Evolutionary conservation across 345 rosid species (phyloP), one percentile per base, ranked within the genome.

Genomic region (Sisymbrium altissimum): DNA sequence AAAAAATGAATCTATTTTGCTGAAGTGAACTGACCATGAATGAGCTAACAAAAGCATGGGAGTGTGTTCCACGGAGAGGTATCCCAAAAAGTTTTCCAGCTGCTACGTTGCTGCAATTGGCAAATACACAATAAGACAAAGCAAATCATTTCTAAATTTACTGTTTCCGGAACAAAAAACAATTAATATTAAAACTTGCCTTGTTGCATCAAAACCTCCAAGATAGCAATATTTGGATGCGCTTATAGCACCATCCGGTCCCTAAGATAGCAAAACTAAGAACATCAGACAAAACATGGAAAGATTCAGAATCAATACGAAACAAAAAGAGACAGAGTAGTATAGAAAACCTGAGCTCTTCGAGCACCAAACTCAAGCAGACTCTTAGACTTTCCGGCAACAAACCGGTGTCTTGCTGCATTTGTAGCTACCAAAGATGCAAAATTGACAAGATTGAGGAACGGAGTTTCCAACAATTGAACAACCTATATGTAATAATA

Each of bases 41-140:
- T 55, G 99, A 96, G 83, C 98, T 96, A 78, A 96, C 95, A 86
- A 87, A 96, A 55, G 99, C 99, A 86, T 96, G 99, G 19, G 99
- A 92, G 77, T 96, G 99, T 21, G 98, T 95, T 70, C 97, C 97
- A 65, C 92, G 89, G 27, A 95, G 92, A 49, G 99, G 99, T 73
- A 96, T 96, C 56, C 97, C 98, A 73, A 88, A 96, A 43, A 96
- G 76, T 64, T 63, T 85, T 68, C 95, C 99, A 9, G 99, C 99
- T 33, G 98, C 95, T 73, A 58, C 63, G 5, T 58, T 58, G 44
- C 63, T 56, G 39, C n/a, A 35, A 68, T 4, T 19, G 29, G 29
- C 54, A 49, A 15, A 49, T 21, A 49, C 29, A 19, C 54, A 29
- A 14, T 9, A 54, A 55, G 2, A 30, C 9, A 45, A 2, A 17